Conservation (phyloP, 805 yeast species). For the Wickerhamiella parazyma region DNA sequence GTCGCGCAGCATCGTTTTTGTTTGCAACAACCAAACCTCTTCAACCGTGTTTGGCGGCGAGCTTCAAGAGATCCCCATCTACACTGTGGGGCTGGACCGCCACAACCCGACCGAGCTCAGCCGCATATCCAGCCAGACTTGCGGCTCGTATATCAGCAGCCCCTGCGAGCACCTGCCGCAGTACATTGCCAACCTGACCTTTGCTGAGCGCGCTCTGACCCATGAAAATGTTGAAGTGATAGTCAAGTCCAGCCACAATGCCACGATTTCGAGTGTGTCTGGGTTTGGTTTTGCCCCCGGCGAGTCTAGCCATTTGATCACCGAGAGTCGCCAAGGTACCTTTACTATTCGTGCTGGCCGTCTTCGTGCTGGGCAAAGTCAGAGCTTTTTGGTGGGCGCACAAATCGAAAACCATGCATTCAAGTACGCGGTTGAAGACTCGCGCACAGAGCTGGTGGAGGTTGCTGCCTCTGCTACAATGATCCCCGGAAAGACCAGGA, state of each 20-base stretch:
- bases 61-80: not conserved
- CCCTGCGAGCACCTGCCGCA: not conserved
- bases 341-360: slow-evolving; percentile 5
- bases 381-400: not conserved
- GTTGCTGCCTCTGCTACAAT: slow-evolving; percentile 1
- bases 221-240: slow-evolving; percentile 3
- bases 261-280: not conserved
- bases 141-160: slow-evolving; percentile 4
- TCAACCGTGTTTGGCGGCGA: too few relatives aligned
- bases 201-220: slow-evolving; percentile 5
- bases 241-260: slow-evolving; percentile 4
- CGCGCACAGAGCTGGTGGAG: slow-evolving; percentile 4
- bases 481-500: not conserved
- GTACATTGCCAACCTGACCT: slow-evolving; percentile 2
- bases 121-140: slow-evolving; percentile 1
- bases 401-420: slow-evolving; percentile 3
- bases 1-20: not conserved
- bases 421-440: not conserved
- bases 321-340: not conserved
- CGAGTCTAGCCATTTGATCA: not conserved
- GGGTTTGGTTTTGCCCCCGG: slow-evolving; percentile 2
- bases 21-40: not conserved
- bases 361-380: slow-evolving; percentile 6
- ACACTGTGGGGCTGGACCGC: slow-evolving; percentile 7
- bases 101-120: not conserved